A percentile compares a stretch with the other conserved stretches of the same genome.
phyloP scores from a whole-genome alignment of 768 basidiomycete species.

The Termitomyces sp. region DNA sequence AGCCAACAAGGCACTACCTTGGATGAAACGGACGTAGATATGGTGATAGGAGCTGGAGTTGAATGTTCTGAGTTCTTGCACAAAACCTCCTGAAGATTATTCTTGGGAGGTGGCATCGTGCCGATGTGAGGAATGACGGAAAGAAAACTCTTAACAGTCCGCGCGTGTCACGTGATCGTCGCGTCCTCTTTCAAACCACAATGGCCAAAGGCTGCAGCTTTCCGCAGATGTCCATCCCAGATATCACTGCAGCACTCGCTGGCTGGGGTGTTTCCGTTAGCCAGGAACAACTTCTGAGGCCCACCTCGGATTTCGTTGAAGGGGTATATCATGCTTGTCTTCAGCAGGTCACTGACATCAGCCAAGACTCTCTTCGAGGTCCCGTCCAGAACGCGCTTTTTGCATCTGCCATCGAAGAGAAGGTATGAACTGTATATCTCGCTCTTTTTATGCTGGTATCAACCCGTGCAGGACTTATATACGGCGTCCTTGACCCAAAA shows the following conservation, averaged over 20 bases:
- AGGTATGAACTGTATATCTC: conserved; percentile 29
- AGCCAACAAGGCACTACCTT: conserved; percentile 15
- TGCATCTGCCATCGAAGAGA: conserved; percentile 45
- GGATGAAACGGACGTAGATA: conserved; percentile 8
- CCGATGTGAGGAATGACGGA: neutral
- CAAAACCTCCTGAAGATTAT: conserved; percentile 38
- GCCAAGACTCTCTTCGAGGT: conserved; percentile 51
- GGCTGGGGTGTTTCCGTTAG: conserved; percentile 68
- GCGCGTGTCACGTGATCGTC: conserved; percentile 4
- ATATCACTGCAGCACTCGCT: conserved; percentile 59
- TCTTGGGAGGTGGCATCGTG: conserved; percentile 23
- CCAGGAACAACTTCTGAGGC: conserved; percentile 62
- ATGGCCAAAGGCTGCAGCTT: conserved; percentile 49
- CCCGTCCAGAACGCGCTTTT: conserved; percentile 53
- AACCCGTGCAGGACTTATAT: conserved; percentile 56
- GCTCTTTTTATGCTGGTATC: neutral
- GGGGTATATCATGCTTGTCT: conserved; percentile 68
- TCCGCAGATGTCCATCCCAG: conserved; percentile 58
- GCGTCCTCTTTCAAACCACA: conserved; percentile 1
- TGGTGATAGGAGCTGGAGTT: neutral
- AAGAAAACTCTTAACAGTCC: neutral
- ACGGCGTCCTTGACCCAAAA: conserved; percentile 52
- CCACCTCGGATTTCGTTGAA: conserved; percentile 67
- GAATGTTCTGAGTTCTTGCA: conserved; percentile 16
- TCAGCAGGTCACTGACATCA: conserved; percentile 63